Evolutionary conservation across 2,329 filamentous ascomycete genomes (phyloP), one percentile per base, ranked within the genome.

Genomic region (Fusarium clavum): DNA sequence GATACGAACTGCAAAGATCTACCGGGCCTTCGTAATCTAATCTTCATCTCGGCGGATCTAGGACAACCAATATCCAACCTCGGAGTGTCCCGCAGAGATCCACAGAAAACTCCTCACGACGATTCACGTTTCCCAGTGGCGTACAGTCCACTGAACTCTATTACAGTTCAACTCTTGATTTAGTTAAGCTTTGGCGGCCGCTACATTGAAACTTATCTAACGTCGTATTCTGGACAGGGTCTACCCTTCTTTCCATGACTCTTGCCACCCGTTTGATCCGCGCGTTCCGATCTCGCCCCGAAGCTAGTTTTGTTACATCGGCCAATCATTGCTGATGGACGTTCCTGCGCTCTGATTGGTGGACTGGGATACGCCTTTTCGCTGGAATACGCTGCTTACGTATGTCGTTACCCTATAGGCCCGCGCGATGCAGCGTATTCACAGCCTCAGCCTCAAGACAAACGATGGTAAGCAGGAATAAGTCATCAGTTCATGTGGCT

Each of bases 191-290:
- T 5, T 8, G 10, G 20, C 34, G 25, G 30, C 20, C 13, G 16
- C 25, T n/a, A 62, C n/a, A n/a, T 18, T 11, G 11, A 13, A 48
- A 20, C 30, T 7, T 12, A 13, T 30, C 24, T 22, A 16, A 10
- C 2, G 3, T n/a, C 4, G 20, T 27, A 8, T 14, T 22, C 16
- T 1, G 13, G 8, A 7, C 59, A 49, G n/a, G 61, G 58, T n/a
- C 43, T 29, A 13, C 41, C 47, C 58, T 64, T 38, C 44, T 29
- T 46, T 18, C 0, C 60, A 64, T 64, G 52, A 46, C 52, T 65
- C 60, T 57, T 14, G 1, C 18, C n/a, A 8, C 34, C 14, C 18
- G 27, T 16, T 40, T 14, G 20, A 30, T 46, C 30, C 60, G 45
- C n/a, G 32, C n/a, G 11, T 47, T 38, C 45, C 45, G 56, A 49